These are phyloP conservation scores for Claviceps africana DNA, from an alignment of 2,329 filamentous ascomycete genomes.

Conservation along the genomic window DNA sequence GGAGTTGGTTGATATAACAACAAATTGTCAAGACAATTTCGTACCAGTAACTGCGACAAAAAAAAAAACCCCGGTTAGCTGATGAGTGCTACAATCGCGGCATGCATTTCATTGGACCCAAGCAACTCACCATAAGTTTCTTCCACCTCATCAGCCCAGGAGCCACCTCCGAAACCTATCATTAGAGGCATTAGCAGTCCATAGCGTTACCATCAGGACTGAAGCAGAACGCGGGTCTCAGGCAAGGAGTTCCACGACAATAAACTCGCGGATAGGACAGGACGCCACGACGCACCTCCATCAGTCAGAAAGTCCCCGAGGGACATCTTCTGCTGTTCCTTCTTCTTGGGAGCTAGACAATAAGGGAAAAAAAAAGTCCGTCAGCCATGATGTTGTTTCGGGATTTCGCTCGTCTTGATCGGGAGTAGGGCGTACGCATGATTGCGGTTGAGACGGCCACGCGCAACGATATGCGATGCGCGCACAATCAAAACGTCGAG, in stretches of 20 bases:
- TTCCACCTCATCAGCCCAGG: constrained; percentile 99
- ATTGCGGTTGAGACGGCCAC: constrained; percentile 37
- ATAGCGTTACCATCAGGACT: constrained; percentile 7
- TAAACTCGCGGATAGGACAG: constrained; percentile 6
- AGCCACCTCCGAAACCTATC: constrained; percentile 47
- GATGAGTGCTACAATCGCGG: constrained; percentile 1
- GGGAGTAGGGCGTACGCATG: constrained; percentile 38
- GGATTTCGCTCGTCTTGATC: not conserved
- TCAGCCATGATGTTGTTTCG: not conserved
- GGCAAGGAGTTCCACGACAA: constrained; percentile 10
- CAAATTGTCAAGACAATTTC: constrained; percentile 1
- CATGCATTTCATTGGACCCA: constrained; percentile 2
- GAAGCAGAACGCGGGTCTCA: constrained; percentile 11
- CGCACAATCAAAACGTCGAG: constrained; percentile 14
- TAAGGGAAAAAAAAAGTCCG: constrained; percentile 30
- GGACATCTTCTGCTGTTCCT: constrained; percentile 92
- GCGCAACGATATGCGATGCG: constrained; percentile 34
- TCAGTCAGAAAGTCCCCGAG: constrained; percentile 91
- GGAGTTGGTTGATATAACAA: not conserved
- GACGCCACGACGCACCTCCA: constrained; percentile 49
- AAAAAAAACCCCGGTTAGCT: constrained; percentile 14
- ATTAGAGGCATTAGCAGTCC: not conserved
- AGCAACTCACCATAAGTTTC: constrained; percentile 58
- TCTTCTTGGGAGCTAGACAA: constrained; percentile 71
- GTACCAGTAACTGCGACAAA: constrained; percentile 21